Conservation (phyloP, 768 basidiomycete genomes). For the Coprinellus micaceus region DNA sequence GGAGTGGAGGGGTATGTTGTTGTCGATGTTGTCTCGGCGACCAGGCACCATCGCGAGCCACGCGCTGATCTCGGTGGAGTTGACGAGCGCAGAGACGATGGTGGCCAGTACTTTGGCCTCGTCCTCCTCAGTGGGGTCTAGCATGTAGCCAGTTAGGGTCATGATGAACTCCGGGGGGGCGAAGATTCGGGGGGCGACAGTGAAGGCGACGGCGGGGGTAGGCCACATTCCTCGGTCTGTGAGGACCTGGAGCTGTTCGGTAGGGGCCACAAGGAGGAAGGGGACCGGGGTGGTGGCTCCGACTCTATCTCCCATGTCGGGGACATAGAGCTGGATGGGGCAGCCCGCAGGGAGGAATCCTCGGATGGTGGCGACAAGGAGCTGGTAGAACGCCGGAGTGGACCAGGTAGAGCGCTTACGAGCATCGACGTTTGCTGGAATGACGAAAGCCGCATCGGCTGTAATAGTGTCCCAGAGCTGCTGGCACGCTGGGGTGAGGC, state of each 20-base stretch:
- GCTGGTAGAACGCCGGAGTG: no score
- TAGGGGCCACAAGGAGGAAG: background rate
- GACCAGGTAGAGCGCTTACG: no score
- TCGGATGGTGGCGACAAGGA: no score
- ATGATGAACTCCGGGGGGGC: background rate
- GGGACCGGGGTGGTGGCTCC: background rate
- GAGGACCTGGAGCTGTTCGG: background rate
- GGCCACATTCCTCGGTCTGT: background rate
- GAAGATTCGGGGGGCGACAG: background rate
- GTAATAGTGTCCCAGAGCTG: no score
- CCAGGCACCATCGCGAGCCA: background rate
- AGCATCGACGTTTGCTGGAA: no score
- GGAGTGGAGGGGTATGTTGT: background rate
- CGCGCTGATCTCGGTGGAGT: background rate
- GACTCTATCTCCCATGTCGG: background rate
- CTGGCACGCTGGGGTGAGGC: no score
- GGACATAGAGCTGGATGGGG: background rate
- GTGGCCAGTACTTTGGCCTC: background rate
- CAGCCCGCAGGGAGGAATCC: no score
- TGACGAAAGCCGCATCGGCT: no score
- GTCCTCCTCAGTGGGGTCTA: background rate
- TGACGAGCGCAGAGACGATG: background rate
- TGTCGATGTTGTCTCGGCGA: background rate
- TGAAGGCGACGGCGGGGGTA: background rate
- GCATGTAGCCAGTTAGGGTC: background rate